phyloP scores from a whole-genome alignment of 2,329 filamentous ascomycete species.

The Lecanoromycetidae sp. region DNA sequence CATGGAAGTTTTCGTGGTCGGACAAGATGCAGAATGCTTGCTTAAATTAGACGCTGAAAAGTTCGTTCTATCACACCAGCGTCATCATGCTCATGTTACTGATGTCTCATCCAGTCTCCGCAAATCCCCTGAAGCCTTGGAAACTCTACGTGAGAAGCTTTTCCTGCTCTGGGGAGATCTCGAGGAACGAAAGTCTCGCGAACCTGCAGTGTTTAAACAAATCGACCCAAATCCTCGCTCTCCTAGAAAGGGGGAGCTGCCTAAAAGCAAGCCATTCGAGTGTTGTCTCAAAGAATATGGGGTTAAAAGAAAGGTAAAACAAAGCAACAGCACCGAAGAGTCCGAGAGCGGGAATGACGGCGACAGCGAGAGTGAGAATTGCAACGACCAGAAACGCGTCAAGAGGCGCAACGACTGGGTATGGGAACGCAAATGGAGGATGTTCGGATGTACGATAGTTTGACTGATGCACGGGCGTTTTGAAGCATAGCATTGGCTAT shows the following conservation, averaged over 20 bases:
- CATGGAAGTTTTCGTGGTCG: conserved; percentile 59
- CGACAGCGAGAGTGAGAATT: conserved; percentile 25
- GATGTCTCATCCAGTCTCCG: conserved; percentile 8
- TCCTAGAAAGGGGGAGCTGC: background rate
- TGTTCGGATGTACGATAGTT: conserved; percentile 53
- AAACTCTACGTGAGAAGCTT: conserved; percentile 53
- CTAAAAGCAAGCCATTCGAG: conserved; percentile 41
- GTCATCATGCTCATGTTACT: background rate
- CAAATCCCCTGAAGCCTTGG: conserved; percentile 27
- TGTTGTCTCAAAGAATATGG: conserved; percentile 66
- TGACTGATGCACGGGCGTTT: background rate
- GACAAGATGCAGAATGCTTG: conserved; percentile 43
- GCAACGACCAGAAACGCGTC: conserved; percentile 34
- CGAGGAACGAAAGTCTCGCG: conserved; percentile 52
- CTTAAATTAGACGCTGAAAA: conserved; percentile 43
- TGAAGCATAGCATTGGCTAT: too few relatives aligned
- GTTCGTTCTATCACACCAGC: conserved; percentile 30
- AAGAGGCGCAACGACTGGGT: conserved; percentile 30
- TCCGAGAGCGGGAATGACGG: conserved; percentile 13
- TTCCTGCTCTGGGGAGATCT: conserved; percentile 78
- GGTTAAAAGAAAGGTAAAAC: conserved; percentile 26
- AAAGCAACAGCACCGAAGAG: conserved; percentile 25
- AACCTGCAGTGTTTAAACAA: conserved; percentile 18
- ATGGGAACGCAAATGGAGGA: conserved; percentile 52
- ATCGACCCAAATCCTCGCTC: background rate